Evolutionary conservation across 177 flowering plant species (phyloP).

Genomic region (Telopea speciosissima): DNA sequence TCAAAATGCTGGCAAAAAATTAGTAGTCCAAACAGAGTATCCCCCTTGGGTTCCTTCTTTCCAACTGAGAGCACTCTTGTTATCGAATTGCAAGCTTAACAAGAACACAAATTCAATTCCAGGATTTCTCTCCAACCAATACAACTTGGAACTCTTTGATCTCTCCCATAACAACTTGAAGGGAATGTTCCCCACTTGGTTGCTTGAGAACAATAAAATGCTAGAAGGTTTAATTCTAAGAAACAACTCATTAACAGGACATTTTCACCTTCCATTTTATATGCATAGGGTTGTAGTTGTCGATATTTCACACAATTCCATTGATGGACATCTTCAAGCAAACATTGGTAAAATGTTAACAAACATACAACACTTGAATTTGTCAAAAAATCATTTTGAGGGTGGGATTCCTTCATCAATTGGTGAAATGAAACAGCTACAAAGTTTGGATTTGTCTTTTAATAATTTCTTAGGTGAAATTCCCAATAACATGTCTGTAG

Average conservation of each 20-base stretch:
- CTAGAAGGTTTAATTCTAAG: not conserved
- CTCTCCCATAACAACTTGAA: constrained; percentile 3
- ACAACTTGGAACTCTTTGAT: not conserved
- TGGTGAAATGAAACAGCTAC: not conserved
- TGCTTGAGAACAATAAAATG: constrained; percentile 4
- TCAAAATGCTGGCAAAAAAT: not conserved
- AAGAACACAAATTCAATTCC: not conserved
- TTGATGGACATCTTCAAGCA: not conserved
- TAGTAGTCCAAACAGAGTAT: constrained; percentile 5
- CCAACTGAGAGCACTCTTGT: not conserved
- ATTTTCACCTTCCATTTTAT: not conserved
- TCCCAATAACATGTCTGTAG: not conserved
- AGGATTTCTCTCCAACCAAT: constrained; percentile 1
- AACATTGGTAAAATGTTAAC: not conserved
- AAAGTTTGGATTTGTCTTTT: not conserved
- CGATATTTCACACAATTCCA: not conserved
- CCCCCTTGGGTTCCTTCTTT: not conserved
- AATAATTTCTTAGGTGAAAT: constrained; percentile 8
- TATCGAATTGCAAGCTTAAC: constrained; percentile 4
- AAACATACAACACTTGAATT: not conserved
- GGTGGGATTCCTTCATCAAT: constrained; percentile 12
- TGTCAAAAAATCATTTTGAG: constrained; percentile 9
- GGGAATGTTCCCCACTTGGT: constrained; percentile 8
- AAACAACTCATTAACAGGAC: constrained; percentile 7
- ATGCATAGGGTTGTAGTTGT: not conserved